Base-by-base conservation (phyloP, 2,329 filamentous ascomycete genomes). In the Coniochaeta ligniaria region DNA sequence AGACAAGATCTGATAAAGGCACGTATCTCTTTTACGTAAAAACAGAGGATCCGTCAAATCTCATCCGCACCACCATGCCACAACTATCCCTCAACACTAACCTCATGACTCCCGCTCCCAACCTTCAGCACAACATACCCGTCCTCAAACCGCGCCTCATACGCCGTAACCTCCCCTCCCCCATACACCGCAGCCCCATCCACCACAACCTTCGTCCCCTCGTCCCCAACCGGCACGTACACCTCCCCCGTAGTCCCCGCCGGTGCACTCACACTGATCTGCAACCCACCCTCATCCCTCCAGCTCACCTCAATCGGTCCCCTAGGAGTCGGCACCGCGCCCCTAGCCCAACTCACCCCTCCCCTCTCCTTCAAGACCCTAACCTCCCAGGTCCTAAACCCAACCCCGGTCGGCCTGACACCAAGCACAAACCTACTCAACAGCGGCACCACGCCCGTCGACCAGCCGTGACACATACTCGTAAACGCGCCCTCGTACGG, bases 391-490 rank as follows among this genome's bases (percentile, higher is more conserved):
- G 68, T 67, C 16, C 61, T 58, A 62, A 81, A 83, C 0, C 79
- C 80, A 0, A 77, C 76, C 4, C 68, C 70, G 6, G 71, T 69
- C 1, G 80, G 80, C 55, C 64, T 72, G 4, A 83, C 74, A 1
- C 80, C 80, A 0, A 83, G 71, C 1, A 83, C 72, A 45, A 78
- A 76, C 52, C 75, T 76, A 6, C 69, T 77, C 62, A 81, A 63
- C 7, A 79, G 67, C 1, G 80, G 78, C 50, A 80, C 76, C 17
- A 83, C 71, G 6, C 80, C 80, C 1, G 80, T 81, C 2, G 74
- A 75, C 80, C 80, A 83, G 0, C 78, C 80, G 59, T 83, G 80
- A 0, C 80, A 75, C 68, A 79, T 75, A 20, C 76, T 79, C 17
- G 79, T 83, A 61, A 75, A 81, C 0, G 67, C 74, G 1, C 67